Conservation (phyloP, 192 early-diverging fungal species). For the Coemansia sp. region DNA sequence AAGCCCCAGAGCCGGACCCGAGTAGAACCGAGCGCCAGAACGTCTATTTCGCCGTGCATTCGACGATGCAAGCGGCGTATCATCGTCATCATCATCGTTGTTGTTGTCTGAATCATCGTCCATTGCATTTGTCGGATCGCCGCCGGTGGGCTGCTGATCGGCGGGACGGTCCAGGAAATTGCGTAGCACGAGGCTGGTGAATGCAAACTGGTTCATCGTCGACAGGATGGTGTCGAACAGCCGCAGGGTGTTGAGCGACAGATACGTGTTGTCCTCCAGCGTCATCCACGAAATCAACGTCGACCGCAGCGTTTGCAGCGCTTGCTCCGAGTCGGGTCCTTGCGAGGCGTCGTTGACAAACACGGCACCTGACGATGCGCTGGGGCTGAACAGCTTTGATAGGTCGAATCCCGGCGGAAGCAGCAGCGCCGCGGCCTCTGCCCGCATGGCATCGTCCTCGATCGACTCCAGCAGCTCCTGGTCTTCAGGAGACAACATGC, state of each 20-base stretch:
- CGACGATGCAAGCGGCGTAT: not conserved
- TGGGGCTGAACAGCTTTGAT: not conserved
- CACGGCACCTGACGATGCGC: not conserved
- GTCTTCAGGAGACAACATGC: constrained; percentile 34
- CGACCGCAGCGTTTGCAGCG: constrained; percentile 9
- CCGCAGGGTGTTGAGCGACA: constrained; percentile 58
- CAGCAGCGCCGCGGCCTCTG: constrained; percentile 41
- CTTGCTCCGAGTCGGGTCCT: not conserved
- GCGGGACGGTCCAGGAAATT: constrained; percentile 44
- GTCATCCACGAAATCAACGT: constrained; percentile 51
- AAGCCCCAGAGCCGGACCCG: constrained; percentile 33
- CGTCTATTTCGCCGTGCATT: not conserved
- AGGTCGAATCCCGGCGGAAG: constrained; percentile 20
- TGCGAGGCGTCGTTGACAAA: not conserved
- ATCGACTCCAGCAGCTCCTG: constrained; percentile 33
- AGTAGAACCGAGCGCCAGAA: not conserved
- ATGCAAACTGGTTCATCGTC: constrained; percentile 63
- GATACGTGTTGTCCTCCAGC: constrained; percentile 41
- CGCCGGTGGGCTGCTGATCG: not conserved
- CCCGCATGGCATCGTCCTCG: constrained; percentile 47
- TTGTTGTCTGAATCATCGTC: not conserved
- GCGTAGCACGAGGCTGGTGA: constrained; percentile 58
- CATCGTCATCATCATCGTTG: not conserved
- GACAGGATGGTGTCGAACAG: constrained; percentile 63
- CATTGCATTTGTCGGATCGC: not conserved